Percentiles rank a stretch among this genome's conserved stretches.
Conservation (phyloP, 371 early-diverging fungal genomes). For the Rhizopus arrhizus region DNA sequence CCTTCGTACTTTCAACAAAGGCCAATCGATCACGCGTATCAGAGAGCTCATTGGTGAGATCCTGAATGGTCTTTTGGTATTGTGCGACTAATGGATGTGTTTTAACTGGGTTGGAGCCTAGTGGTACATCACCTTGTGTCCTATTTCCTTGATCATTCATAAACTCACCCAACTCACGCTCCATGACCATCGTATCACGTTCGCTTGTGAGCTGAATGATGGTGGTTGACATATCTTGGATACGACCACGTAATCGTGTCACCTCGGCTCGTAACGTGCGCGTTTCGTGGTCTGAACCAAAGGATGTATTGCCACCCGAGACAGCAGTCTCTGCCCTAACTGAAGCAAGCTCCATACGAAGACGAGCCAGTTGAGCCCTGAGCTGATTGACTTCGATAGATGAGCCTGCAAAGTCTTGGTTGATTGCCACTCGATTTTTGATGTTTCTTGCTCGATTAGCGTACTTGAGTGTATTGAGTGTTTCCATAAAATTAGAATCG, state of each 20-base stretch:
- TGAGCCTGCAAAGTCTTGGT: conserved; percentile 68
- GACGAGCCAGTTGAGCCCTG: conserved; percentile 66
- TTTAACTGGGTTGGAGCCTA: conserved; percentile 15
- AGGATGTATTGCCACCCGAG: not conserved
- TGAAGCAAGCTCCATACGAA: conserved; percentile 65
- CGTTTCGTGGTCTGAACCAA: conserved; percentile 46
- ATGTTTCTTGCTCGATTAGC: conserved; percentile 89
- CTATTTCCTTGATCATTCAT: conserved; percentile 22
- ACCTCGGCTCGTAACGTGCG: conserved; percentile 52
- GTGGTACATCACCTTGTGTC: not conserved
- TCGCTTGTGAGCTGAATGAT: conserved; percentile 60
- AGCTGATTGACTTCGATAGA: conserved; percentile 71
- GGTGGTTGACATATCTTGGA: conserved; percentile 51
- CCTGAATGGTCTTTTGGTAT: conserved; percentile 61
- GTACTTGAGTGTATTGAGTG: conserved; percentile 90
- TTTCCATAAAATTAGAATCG: conserved; percentile 83
- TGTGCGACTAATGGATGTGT: conserved; percentile 60
- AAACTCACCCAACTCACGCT: conserved; percentile 54
- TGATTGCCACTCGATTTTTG: conserved; percentile 80
- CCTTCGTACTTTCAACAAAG: conserved; percentile 38
- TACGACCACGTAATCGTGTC: conserved; percentile 55
- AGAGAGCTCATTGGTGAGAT: conserved; percentile 55
- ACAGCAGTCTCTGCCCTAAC: conserved; percentile 39
- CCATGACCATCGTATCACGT: conserved; percentile 63
- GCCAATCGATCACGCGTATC: conserved; percentile 48